These are phyloP conservation scores for Fusarium mexicanum DNA, from an alignment of 2,329 filamentous ascomycete genomes.

Conservation along the genomic window DNA sequence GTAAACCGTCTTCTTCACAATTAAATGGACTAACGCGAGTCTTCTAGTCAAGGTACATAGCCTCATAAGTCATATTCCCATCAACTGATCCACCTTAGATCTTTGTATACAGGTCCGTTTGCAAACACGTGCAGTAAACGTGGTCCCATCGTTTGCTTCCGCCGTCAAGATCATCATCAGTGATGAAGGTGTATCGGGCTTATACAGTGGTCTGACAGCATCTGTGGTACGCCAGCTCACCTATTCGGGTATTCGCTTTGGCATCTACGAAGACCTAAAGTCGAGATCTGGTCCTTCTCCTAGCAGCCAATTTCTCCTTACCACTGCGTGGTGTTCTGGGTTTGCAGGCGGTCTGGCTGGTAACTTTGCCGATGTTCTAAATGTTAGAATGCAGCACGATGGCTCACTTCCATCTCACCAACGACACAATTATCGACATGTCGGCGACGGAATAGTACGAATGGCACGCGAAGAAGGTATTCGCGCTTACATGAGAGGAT, in stretches of 20 bases:
- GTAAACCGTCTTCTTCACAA: too few species aligned
- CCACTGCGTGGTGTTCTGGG: background rate
- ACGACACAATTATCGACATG: background rate
- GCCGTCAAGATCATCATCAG: background rate
- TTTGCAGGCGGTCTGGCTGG: background rate
- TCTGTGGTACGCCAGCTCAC: background rate
- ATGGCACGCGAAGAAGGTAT: background rate
- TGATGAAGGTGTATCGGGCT: background rate
- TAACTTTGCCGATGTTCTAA: background rate
- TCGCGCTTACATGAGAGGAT: background rate
- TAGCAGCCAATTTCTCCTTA: background rate
- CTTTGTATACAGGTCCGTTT: background rate
- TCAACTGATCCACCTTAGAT: background rate
- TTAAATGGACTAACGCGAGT: background rate
- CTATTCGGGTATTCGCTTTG: background rate
- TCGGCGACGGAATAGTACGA: background rate
- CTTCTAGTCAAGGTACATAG: background rate
- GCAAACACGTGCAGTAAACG: background rate
- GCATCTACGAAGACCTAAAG: background rate
- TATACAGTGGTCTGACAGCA: background rate
- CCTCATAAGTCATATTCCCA: background rate
- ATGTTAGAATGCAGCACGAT: background rate
- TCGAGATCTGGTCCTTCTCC: background rate
- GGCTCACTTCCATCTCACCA: background rate
- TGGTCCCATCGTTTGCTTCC: background rate